Evolutionary conservation across 208 protist species (phyloP).

Genomic region (Trypanosomatidae sp.): DNA sequence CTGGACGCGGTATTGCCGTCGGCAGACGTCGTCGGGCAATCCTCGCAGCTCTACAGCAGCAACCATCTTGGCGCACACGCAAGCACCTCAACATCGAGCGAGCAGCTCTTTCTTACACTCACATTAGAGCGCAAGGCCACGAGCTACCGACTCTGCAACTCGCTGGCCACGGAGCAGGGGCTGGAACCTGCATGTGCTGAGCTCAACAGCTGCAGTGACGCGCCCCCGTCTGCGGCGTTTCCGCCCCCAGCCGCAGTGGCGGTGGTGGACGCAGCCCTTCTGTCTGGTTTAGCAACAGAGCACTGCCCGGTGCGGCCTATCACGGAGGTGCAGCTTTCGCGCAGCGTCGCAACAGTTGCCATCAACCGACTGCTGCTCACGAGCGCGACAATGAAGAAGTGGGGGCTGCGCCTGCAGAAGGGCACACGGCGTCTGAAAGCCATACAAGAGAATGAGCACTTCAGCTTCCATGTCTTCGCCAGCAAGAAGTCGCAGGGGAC

Average conservation of each 20-base stretch:
- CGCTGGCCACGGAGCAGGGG: neutral
- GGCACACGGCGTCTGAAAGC: conserved; percentile 50
- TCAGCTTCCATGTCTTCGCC: conserved; percentile 75
- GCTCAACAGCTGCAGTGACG: neutral
- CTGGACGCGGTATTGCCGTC: neutral
- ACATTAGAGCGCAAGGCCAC: conserved; percentile 23
- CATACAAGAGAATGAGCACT: conserved; percentile 55
- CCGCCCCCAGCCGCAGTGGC: neutral
- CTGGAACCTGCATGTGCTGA: neutral
- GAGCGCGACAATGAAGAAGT: conserved; percentile 36
- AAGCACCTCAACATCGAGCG: neutral
- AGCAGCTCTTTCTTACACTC: conserved; percentile 18
- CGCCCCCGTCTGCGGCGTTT: neutral
- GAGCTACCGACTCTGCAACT: conserved; percentile 26
- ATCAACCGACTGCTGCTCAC: conserved; percentile 53
- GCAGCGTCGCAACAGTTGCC: conserved; percentile 62
- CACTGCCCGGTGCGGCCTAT: conserved; percentile 26
- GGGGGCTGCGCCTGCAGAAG: conserved; percentile 73
- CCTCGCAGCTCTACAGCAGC: neutral
- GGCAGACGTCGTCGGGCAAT: neutral
- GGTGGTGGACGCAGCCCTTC: conserved; percentile 18
- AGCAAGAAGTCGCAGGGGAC: conserved; percentile 57
- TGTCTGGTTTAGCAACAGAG: conserved; percentile 24
- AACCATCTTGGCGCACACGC: neutral
- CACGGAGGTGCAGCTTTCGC: conserved; percentile 30